phyloP scores from a whole-genome alignment of 2,329 filamentous ascomycete genomes.

The Trichoderma simmonsii region DNA sequence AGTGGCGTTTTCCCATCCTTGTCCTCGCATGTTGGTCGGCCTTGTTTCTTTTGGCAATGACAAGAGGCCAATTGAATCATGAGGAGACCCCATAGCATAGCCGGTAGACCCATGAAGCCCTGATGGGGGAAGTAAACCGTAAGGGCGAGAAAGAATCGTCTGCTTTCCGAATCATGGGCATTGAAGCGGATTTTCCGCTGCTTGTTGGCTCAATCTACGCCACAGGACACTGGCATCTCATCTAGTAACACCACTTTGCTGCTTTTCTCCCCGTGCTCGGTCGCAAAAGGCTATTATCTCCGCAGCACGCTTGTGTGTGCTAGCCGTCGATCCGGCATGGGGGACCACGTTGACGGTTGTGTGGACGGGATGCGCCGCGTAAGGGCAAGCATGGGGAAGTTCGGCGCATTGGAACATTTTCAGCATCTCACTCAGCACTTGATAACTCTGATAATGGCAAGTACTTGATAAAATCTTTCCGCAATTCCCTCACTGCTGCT shows the following conservation, averaged over 20 bases:
- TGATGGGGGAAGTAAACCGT: neutral
- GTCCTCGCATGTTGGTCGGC: neutral
- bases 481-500: neutral
- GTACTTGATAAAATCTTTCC: neutral
- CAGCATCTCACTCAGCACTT: constrained; percentile 10
- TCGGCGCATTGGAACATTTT: neutral
- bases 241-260: neutral
- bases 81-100: neutral
- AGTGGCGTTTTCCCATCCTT: constrained; percentile 1
- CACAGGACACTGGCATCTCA: neutral
- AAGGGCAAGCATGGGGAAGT: neutral
- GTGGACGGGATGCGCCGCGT: constrained; percentile 17
- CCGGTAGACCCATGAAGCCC: neutral
- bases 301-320: constrained; percentile 11
- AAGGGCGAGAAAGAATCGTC: neutral
- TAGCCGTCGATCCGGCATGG: constrained; percentile 18
- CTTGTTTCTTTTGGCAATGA: neutral
- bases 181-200: neutral
- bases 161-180: neutral
- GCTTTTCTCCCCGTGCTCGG: constrained; percentile 1
- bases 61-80: neutral
- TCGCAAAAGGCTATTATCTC: constrained; percentile 2
- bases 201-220: neutral
- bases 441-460: neutral
- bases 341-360: constrained; percentile 15